Evolutionary conservation across 495 filamentous ascomycete species (phyloP).

Genomic region (Penicillium malachiteum): DNA sequence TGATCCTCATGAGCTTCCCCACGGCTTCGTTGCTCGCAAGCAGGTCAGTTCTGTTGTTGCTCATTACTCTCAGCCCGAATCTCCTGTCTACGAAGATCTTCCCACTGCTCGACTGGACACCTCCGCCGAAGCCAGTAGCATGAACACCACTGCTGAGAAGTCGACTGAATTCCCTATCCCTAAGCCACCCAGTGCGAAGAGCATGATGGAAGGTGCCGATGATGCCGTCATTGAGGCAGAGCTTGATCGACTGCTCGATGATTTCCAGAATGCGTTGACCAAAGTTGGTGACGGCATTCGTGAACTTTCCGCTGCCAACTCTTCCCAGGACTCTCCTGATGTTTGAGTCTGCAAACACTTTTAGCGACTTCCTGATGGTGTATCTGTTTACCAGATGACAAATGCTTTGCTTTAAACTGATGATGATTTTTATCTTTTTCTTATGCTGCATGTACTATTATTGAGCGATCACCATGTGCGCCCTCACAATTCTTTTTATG

Average conservation of each 20-base stretch:
- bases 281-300: constrained; percentile 31
- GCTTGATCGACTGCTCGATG: constrained; percentile 38
- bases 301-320: background rate
- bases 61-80: constrained; percentile 26
- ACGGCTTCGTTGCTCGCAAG: constrained; percentile 18
- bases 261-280: constrained; percentile 38
- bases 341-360: background rate
- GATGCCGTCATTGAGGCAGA: constrained; percentile 35
- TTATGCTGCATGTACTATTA: no score
- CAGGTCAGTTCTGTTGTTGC: constrained; percentile 3
- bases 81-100: constrained; percentile 29
- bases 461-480: no score
- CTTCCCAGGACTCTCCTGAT: constrained; percentile 13
- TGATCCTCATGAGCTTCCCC: constrained; percentile 4
- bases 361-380: no score
- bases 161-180: constrained; percentile 34
- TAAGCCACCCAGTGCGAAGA: constrained; percentile 33
- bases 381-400: no score
- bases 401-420: no score
- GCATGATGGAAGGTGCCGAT: constrained; percentile 34
- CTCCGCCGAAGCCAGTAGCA: background rate
- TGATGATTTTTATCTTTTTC: no score
- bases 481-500: no score
- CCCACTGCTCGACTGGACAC: constrained; percentile 21
- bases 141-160: constrained; percentile 5